A percentile compares a stretch with the other conserved stretches of the same genome.
Evolutionary conservation across 2,329 filamentous ascomycete species (phyloP).

Genomic region (Sclerotinia sclerotiorum): DNA sequence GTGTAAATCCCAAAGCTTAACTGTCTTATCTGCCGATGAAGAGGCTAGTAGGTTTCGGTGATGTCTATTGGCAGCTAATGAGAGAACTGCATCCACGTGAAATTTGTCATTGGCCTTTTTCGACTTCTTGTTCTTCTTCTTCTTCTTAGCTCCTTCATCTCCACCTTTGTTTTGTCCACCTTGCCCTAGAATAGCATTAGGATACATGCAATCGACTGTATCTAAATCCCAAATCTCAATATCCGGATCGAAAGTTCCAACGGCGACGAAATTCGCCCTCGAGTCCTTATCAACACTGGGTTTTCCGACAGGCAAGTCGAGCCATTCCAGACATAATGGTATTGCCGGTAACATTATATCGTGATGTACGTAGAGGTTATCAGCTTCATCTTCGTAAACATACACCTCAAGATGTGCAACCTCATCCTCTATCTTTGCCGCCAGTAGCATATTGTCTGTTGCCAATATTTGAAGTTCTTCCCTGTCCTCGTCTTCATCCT

Average conservation of each 20-base stretch:
- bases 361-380: conserved; percentile 98
- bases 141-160: conserved; percentile 54
- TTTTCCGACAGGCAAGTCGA: conserved; percentile 86
- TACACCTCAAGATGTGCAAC: conserved; percentile 96
- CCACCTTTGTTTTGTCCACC: conserved; percentile 51
- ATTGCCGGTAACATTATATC: conserved; percentile 99
- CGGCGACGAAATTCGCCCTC: conserved; percentile 85
- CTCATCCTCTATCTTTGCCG: conserved; percentile 94
- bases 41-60: conserved; percentile 94
- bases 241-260: conserved; percentile 96
- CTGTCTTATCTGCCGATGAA: conserved; percentile 91
- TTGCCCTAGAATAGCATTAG: conserved; percentile 90
- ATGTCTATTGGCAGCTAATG: conserved; percentile 86
- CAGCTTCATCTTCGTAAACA: conserved; percentile 90
- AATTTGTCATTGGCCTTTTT: conserved; percentile 87
- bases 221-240: conserved; percentile 99
- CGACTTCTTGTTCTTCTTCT: conserved; percentile 88
- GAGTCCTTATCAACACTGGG: conserved; percentile 59
- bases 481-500: conserved; percentile 70
- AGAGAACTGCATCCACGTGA: conserved; percentile 91
- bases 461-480: conserved; percentile 92
- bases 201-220: conserved; percentile 96
- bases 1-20: conserved; percentile 97
- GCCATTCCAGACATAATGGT: conserved; percentile 92
- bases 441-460: conserved; percentile 88